Conservation (phyloP, 768 basidiomycete genomes). For the Boletus tylopilopsis region DNA sequence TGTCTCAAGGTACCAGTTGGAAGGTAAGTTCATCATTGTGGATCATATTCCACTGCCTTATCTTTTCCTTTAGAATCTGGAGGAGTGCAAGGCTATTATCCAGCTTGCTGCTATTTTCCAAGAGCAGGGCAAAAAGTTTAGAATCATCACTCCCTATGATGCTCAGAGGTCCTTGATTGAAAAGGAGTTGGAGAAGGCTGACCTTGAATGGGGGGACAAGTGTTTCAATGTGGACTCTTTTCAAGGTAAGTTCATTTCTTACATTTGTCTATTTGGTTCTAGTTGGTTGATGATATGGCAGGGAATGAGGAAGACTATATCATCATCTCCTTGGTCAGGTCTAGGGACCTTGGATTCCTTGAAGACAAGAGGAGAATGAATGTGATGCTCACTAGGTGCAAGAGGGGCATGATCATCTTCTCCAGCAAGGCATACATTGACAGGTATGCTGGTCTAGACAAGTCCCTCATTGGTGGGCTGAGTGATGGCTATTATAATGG, state of each 20-base stretch:
- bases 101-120: conserved; percentile 57
- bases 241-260: conserved; percentile 51
- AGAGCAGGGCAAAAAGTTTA: conserved; percentile 43
- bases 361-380: conserved; percentile 64
- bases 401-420: conserved; percentile 73
- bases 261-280: neutral
- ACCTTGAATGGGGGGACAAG: conserved; percentile 60
- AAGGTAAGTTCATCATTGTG: conserved; percentile 26
- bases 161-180: conserved; percentile 63
- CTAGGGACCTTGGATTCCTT: conserved; percentile 65
- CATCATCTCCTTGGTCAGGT: conserved; percentile 67
- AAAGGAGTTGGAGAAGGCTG: conserved; percentile 43
- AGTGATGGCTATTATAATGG: conserved; percentile 29
- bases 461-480: conserved; percentile 42
- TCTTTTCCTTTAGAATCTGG: conserved; percentile 45
- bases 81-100: conserved; percentile 55
- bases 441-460: conserved; percentile 47
- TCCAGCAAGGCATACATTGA: conserved; percentile 58
- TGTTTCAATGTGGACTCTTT: conserved; percentile 79
- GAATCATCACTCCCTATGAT: conserved; percentile 82
- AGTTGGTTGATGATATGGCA: conserved; percentile 25
- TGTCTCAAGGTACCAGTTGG: conserved; percentile 35
- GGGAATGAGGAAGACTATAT: conserved; percentile 84
- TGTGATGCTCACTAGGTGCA: conserved; percentile 86
- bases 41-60: neutral